Evolutionary conservation across 208 protist species (phyloP), one percentile per base, ranked within the genome.

Genomic region (Leishmania arabica): DNA sequence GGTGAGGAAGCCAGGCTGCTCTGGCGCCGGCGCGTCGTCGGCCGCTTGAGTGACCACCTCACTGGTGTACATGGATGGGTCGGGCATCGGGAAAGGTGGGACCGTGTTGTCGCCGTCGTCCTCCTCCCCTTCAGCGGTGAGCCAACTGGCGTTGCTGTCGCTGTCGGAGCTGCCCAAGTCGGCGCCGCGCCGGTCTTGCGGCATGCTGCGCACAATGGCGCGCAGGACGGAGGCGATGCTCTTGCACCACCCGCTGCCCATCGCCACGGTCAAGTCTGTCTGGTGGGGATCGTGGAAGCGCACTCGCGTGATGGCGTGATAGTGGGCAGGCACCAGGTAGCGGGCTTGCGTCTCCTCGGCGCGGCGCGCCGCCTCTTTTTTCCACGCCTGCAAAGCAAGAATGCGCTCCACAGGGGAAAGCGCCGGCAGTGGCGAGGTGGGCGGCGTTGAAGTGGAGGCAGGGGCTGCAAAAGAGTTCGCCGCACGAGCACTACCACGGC

Each of bases 251-350:
- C 90, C 90, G 27, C 84, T 84, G 47, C 88, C 88, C 69, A 92
- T 91, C 40, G 90, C 89, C 34, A 95, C 87, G 0, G 90, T 91
- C 47, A 91, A 58, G 65, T 95, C 89, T 0, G 84, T 84, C 77
- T 87, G 88, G 37, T 86, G 81, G 1, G 89, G 87, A 62, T 93
- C 84, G 78, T 92, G 84, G 77, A 93, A 88, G 53, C 90, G 90
- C 51, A 96, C 88, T 27, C 91, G 92, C 0, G 92, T 97, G 75
- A 97, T 96, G 77, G 87, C 85, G 84, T 97, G 94, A 75, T 89
- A 93, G 69, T 85, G 77, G 15, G 85, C 82, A 0, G 90, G 85
- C 9, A 95, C 70, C 27, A 79, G 60, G 82, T 90, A 87, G 62
- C 83, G 84, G 17, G 84, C 76, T 73, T 95, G 90, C 34, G 93